These are phyloP conservation scores for Pelargonium nanum DNA, from an alignment of 345 rosid genomes.

Conservation along the genomic window DNA sequence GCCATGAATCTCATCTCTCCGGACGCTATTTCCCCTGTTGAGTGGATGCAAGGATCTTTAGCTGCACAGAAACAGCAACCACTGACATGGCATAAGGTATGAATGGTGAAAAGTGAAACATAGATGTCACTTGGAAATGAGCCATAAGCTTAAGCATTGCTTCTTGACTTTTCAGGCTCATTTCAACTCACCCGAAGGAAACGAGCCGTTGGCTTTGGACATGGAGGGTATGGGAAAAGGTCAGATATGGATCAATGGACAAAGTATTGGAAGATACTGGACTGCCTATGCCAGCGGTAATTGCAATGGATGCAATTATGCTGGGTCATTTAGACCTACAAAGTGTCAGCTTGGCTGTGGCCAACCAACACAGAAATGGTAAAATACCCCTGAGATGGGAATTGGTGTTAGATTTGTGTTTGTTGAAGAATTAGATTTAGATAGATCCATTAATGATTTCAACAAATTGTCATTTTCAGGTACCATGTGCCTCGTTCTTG, in stretches of 20 bases:
- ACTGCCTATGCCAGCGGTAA: slow-evolving; percentile 28
- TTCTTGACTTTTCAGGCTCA: slow-evolving; percentile 22
- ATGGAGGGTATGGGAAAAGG: slow-evolving; percentile 54
- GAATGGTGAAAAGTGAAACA: neutral
- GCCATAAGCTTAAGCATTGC: neutral
- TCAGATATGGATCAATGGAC: slow-evolving; percentile 43
- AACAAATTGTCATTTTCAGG: slow-evolving; percentile 24
- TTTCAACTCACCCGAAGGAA: slow-evolving; percentile 36
- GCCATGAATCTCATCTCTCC: slow-evolving; percentile 39
- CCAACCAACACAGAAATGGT: slow-evolving; percentile 53
- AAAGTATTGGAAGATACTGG: slow-evolving; percentile 50
- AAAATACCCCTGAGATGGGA: neutral
- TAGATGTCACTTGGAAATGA: neutral
- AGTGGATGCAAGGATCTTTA: slow-evolving; percentile 44
- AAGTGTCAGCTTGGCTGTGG: slow-evolving; percentile 48
- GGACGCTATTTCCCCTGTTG: slow-evolving; percentile 28
- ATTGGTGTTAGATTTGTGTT: neutral
- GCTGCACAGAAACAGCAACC: slow-evolving; percentile 32
- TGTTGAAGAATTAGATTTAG: neutral
- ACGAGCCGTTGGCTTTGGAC: slow-evolving; percentile 46
- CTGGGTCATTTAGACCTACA: slow-evolving; percentile 25
- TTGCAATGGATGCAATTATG: slow-evolving; percentile 34
- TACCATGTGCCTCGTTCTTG: slow-evolving; percentile 57
- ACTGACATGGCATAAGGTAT: slow-evolving; percentile 81
- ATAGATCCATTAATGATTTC: neutral